Conservation (phyloP, 192 early-diverging fungal species). For the Backusella morwellensis region DNA sequence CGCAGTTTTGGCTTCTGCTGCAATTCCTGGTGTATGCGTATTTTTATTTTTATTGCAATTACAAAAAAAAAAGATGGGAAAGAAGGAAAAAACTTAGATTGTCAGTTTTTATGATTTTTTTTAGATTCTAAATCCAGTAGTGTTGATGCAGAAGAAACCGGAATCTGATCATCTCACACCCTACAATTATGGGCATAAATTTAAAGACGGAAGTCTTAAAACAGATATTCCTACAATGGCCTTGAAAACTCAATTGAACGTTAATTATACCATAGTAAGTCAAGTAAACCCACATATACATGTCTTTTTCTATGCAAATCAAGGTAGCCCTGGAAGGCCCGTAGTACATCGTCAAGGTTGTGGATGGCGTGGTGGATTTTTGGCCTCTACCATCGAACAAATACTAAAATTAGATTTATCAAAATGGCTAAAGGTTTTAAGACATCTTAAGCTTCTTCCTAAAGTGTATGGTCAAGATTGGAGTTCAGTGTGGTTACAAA, state of each 20-base stretch:
- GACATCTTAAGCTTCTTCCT: conserved; percentile 83
- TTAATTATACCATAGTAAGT: conserved; percentile 81
- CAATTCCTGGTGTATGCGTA: conserved; percentile 61
- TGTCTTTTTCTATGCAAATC: conserved; percentile 79
- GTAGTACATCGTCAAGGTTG: conserved; percentile 62
- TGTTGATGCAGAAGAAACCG: conserved; percentile 68
- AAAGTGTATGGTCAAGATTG: conserved; percentile 72
- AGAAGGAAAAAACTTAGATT: neutral
- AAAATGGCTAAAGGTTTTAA: conserved; percentile 79
- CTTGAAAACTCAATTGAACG: conserved; percentile 74
- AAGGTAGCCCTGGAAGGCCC: conserved; percentile 74
- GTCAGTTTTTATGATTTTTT: neutral
- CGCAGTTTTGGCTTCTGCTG: conserved; percentile 79
- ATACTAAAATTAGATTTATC: conserved; percentile 79
- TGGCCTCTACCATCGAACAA: conserved; percentile 75
- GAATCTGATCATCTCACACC: conserved; percentile 55
- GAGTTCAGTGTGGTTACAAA: conserved; percentile 83
- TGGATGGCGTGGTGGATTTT: conserved; percentile 86
- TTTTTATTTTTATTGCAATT: neutral
- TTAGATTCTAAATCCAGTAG: conserved; percentile 73
- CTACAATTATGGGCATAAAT: conserved; percentile 71
- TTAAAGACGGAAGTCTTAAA: conserved; percentile 87
- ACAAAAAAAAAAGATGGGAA: neutral
- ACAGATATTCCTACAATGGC: conserved; percentile 76
- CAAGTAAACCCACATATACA: conserved; percentile 90